Evolutionary conservation across 306 rosid species (phyloP), one percentile per base, ranked within the genome.

Genomic region (Mucuna pruriens): DNA sequence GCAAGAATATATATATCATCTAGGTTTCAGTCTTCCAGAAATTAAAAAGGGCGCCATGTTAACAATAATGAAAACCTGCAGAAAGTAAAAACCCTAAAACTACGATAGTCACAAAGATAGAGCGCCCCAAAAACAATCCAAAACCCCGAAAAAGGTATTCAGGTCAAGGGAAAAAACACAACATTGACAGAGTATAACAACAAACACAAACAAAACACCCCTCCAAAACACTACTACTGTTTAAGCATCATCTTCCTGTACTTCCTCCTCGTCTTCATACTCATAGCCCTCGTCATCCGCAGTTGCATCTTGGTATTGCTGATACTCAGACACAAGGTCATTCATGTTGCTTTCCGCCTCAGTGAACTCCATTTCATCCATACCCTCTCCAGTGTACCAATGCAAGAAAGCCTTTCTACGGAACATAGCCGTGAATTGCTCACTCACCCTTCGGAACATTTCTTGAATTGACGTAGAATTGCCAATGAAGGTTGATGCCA

Each of bases 361-460:
- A 0, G 90, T 87, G 38, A 89, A 89, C 86, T 89, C 92, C 92
- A 89, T 89, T 83, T 89, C 88, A 39, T 89, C 92, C 92, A 89
- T 89, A 6, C 89, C 92, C 73, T 87, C 87, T 7, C 93, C 88
- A 0, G 91, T 87, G 84, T 85, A 89, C 93, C 90, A 89, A 13
- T 89, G 92, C 83, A 89, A 87, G 90, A 89, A 87, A 70, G 90
- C 90, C 51, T 87, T 89, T 49, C 89, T 62, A 0, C 86, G 81
- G 79, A 89, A 89, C 92, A 89, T 85, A 39, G 90, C 90, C 0
- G 90, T 89, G 81, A 89, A 89, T 66, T 89, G 90, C 81, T 89
- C 90, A 38, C 87, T 84, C 38, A 80, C 92, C 72, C 92, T 83
- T 45, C 89, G 45, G 74, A 88, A 88, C 90, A 88, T 89, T 74